Percentiles rank a stretch among this genome's conserved stretches.
phyloP scores from a whole-genome alignment of 805 yeast genomes.

The Wickerhamiella alocasiicola region DNA sequence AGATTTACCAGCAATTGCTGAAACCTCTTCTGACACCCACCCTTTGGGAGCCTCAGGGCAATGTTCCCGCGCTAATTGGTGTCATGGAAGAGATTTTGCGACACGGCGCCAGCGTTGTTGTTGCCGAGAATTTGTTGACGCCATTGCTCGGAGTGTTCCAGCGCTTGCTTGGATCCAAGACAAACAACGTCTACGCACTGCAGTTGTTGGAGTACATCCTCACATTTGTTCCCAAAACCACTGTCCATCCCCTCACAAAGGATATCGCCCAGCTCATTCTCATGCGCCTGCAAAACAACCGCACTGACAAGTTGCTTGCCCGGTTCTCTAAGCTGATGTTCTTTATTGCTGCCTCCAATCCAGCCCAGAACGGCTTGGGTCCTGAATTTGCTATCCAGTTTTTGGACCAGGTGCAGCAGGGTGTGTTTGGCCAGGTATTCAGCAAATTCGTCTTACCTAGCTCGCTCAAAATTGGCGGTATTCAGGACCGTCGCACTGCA shows the following conservation, averaged over 20 bases:
- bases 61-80: slow-evolving; percentile 84
- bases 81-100: slow-evolving; percentile 54
- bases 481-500: slow-evolving; percentile 35
- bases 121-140: slow-evolving; percentile 38
- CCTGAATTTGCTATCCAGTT: slow-evolving; percentile 45
- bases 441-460: slow-evolving; percentile 26
- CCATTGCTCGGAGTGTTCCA: slow-evolving; percentile 96
- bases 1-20: slow-evolving; percentile 48
- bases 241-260: slow-evolving; percentile 43
- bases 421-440: slow-evolving; percentile 28
- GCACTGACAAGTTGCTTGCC: slow-evolving; percentile 71
- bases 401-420: slow-evolving; percentile 30
- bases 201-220: slow-evolving; percentile 68
- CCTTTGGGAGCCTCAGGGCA: slow-evolving; percentile 88
- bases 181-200: slow-evolving; percentile 71
- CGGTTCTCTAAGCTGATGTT: slow-evolving; percentile 55
- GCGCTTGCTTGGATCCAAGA: slow-evolving; percentile 72
- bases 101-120: slow-evolving; percentile 31
- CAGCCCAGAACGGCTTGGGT: slow-evolving; percentile 29
- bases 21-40: slow-evolving; percentile 80
- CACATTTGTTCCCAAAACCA: slow-evolving; percentile 38
- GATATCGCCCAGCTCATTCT: slow-evolving; percentile 67
- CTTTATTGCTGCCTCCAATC: slow-evolving; percentile 34
- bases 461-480: slow-evolving; percentile 29
- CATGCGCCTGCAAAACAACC: slow-evolving; percentile 65